phyloP scores from a whole-genome alignment of 1,284 basidiomycete species.

The Boletus mariae region DNA sequence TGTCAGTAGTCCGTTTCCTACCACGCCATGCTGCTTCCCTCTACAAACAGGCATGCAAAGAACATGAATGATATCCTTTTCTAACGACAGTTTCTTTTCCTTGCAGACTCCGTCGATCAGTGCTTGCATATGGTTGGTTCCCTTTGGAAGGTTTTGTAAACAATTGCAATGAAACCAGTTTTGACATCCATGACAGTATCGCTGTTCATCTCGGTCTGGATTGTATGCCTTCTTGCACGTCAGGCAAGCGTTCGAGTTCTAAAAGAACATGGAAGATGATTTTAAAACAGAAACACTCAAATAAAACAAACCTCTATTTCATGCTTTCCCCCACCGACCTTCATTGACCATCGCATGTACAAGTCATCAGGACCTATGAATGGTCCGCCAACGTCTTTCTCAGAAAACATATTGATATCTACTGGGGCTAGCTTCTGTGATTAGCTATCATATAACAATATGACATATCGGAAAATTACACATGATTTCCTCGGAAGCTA shows the following conservation, averaged over 20 bases:
- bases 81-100: neutral
- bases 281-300: neutral
- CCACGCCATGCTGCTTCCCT: neutral
- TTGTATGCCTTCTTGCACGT: neutral
- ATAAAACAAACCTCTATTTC: neutral
- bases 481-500: constrained; percentile 1
- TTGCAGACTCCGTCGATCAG: neutral
- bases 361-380: neutral
- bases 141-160: neutral
- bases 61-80: neutral
- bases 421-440: neutral
- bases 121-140: neutral
- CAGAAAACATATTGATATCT: neutral
- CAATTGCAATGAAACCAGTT: neutral
- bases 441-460: neutral
- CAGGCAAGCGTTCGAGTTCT: neutral
- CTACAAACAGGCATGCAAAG: neutral
- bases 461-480: neutral
- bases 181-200: neutral
- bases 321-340: neutral
- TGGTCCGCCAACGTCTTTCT: neutral
- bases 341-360: constrained; percentile 1
- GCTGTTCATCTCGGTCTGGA: neutral
- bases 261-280: neutral
- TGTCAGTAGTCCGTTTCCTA: neutral